Percentiles rank a stretch among this genome's conserved stretches.
phyloP scores from a whole-genome alignment of 305 asterid genomes.

The Fraxinus ornus region DNA sequence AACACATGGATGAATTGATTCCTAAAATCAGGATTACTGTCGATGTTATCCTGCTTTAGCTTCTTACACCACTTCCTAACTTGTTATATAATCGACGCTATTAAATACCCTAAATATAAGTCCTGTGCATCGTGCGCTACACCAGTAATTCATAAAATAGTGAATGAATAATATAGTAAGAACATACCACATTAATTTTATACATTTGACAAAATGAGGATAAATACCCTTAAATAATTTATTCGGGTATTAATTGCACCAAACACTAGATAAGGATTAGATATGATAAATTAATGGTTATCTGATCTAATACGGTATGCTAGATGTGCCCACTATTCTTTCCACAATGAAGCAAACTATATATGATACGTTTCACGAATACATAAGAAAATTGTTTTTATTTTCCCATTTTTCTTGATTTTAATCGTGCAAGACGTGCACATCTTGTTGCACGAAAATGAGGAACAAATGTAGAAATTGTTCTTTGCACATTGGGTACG shows the following conservation, averaged over 20 bases:
- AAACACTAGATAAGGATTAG: too few species aligned
- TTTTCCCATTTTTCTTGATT: conserved; percentile 4
- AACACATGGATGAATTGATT: neutral
- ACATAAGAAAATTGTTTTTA: neutral
- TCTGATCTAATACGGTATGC: neutral
- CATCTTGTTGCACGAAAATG: conserved; percentile 57
- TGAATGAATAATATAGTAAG: too few species aligned
- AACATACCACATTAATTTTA: too few species aligned
- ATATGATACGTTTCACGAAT: neutral
- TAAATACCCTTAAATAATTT: too few species aligned
- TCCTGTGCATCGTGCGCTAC: neutral
- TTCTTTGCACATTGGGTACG: conserved; percentile 56
- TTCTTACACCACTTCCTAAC: neutral
- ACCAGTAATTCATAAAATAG: neutral
- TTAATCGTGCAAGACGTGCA: conserved; percentile 64
- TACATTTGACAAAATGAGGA: too few species aligned
- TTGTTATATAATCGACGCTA: neutral
- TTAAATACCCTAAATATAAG: neutral
- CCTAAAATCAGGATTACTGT: neutral
- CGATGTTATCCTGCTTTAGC: neutral
- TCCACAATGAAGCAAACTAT: neutral
- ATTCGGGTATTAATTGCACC: too few species aligned
- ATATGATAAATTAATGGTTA: too few species aligned
- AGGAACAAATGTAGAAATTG: conserved; percentile 56
- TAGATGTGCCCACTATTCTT: neutral